Evolutionary conservation across 2,329 filamentous ascomycete species (phyloP), one percentile per base, ranked within the genome.

Genomic region (Ophiostoma ulmi): DNA sequence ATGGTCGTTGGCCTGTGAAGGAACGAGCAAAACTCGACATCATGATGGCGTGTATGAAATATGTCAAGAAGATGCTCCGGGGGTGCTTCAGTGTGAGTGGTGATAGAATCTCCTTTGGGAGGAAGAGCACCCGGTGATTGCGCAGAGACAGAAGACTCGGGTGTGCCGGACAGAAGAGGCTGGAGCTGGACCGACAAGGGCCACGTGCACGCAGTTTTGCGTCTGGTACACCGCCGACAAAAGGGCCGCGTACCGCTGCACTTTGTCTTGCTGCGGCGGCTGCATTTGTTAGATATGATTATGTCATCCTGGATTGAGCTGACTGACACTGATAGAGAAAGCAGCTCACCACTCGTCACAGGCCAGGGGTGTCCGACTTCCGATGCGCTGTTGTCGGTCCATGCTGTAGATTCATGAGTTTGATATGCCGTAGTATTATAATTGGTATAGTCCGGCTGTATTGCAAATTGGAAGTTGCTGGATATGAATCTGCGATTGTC

Each of bases 201-300:
- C 52, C 52, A 58, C 7, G 52, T 22, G 52, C 52, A 58, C n/a
- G 22, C n/a, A 11, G 52, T 58, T 13, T 58, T 26, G 52, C 52
- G 52, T 26, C 52, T 2, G 52, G 52, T 26, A 17, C 52, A 58
- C 22, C 52, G 52, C n/a, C 52, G 52, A 13, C 52, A 58, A 4
- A 13, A 22, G 8, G 52, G 52, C 2, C n/a, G 52, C 1, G n/a
- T 58, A 13, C 52, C 52, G 52, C 52, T 58, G 52, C 52, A 58
- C 52, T 58, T 58, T 58, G 52, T 58, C 52, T 58, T 58, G 52
- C 52, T 58, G 10, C 52, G 52, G 10, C 52, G 52, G 52, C 52
- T 58, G 1, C 5, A 31, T 22, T 26, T 58, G 52, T 22, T 11
- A 26, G 52, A 55, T 2, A 1, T 17, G 44, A 48, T 48, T 20